Percentiles rank a stretch among this genome's conserved stretches.
phyloP scores from a whole-genome alignment of 2,329 filamentous ascomycete species.

The Aspergillus viridinutans region DNA sequence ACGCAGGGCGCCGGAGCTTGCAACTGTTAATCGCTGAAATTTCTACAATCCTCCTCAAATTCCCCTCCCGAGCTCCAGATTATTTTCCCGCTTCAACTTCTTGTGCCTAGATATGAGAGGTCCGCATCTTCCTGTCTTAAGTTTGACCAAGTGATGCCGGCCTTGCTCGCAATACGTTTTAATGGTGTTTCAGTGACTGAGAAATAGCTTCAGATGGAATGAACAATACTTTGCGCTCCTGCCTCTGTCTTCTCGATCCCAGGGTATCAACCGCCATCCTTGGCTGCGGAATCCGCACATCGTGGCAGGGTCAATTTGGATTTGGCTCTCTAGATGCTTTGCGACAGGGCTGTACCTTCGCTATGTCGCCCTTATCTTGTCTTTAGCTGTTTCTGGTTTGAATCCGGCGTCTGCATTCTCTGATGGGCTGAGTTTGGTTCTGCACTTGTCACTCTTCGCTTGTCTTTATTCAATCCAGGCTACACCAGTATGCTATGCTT shows the following conservation, averaged over 20 bases:
- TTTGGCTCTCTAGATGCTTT: constrained; percentile 29
- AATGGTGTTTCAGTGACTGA: constrained; percentile 9
- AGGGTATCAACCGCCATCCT: constrained; percentile 8
- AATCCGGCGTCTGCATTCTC: constrained; percentile 32
- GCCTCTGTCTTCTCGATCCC: constrained; percentile 9
- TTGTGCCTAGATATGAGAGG: constrained; percentile 17
- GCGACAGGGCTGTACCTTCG: constrained; percentile 23
- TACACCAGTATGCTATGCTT: constrained; percentile 30
- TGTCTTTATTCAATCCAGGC: constrained; percentile 14
- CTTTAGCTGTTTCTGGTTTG: constrained; percentile 25
- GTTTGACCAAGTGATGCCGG: background rate
- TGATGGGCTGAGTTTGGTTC: constrained; percentile 25
- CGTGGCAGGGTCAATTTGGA: constrained; percentile 21
- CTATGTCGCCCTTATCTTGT: constrained; percentile 23
- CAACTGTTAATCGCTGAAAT: constrained; percentile 52
- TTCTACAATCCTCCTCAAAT: background rate
- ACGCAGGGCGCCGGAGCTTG: constrained; percentile 59
- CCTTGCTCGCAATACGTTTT: constrained; percentile 6
- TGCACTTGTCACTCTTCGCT: constrained; percentile 17
- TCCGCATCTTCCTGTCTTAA: constrained; percentile 9
- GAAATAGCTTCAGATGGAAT: constrained; percentile 5
- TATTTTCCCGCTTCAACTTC: constrained; percentile 7
- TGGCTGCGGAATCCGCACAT: constrained; percentile 11
- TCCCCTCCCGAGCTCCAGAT: background rate
- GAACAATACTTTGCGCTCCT: constrained; percentile 3